These are phyloP conservation scores for Ploettnerulaceae sp. DNA, from an alignment of 2,329 filamentous ascomycete species.

Conservation along the genomic window DNA sequence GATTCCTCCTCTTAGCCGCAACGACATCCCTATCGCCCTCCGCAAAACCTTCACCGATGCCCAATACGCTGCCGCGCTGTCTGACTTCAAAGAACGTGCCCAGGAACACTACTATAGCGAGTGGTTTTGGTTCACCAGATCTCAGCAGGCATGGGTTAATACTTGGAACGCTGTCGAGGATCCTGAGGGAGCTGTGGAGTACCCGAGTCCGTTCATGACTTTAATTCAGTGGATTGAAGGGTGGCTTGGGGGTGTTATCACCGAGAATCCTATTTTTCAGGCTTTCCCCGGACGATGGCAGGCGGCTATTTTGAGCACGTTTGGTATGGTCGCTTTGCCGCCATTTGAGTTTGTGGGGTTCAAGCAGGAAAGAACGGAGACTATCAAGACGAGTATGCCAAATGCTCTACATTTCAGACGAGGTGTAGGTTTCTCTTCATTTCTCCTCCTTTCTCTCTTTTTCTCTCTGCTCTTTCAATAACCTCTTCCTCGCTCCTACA, in stretches of 20 bases:
- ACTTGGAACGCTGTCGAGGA: conserved; percentile 40
- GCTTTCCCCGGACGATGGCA: conserved; percentile 35
- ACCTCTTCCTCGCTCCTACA: too few relatives aligned
- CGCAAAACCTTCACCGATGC: conserved; percentile 33
- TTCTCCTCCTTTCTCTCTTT: neutral
- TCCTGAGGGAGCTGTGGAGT: conserved; percentile 33
- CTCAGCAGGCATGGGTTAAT: conserved; percentile 42
- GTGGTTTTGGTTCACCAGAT: conserved; percentile 49
- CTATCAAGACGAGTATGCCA: conserved; percentile 40
- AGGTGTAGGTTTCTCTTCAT: conserved; percentile 29
- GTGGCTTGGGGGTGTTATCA: conserved; percentile 37
- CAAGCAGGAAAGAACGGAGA: conserved; percentile 22
- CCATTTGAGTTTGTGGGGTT: conserved; percentile 22
- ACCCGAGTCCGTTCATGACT: conserved; percentile 32
- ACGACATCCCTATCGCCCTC: conserved; percentile 38
- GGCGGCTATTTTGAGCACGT: conserved; percentile 35
- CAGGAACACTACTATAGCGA: conserved; percentile 42
- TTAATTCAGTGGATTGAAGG: conserved; percentile 35
- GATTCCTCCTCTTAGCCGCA: conserved; percentile 39
- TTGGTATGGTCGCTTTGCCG: conserved; percentile 34
- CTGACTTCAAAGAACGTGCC: conserved; percentile 38
- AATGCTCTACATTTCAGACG: conserved; percentile 46
- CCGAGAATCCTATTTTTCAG: conserved; percentile 33
- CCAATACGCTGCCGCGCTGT: conserved; percentile 34
- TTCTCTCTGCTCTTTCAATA: neutral